Conservation (phyloP, 805 yeast species). For the Metschnikowia reukaufii region DNA sequence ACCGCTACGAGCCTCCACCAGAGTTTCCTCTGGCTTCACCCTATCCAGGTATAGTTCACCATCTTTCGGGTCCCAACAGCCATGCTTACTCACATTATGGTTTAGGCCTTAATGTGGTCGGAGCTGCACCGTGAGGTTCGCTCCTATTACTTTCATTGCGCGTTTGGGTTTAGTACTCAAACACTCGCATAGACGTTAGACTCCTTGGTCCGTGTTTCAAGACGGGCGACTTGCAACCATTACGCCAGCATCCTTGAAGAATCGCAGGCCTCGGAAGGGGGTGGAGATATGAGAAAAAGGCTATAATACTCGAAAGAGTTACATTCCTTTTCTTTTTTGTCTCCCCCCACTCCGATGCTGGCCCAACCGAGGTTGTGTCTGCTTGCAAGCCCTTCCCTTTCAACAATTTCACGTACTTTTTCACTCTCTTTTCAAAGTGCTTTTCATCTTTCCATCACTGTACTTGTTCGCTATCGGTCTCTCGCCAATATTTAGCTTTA, state of each 20-base stretch:
- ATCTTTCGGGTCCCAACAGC: slow-evolving; percentile 47
- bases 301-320: slow-evolving; percentile 31
- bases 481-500: slow-evolving; percentile 47
- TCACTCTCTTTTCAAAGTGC: slow-evolving; percentile 46
- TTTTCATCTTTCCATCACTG: slow-evolving; percentile 48
- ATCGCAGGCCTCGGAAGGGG: slow-evolving; percentile 34
- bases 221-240: slow-evolving; percentile 33
- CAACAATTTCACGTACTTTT: slow-evolving; percentile 47
- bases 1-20: slow-evolving; percentile 48
- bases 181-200: slow-evolving; percentile 43
- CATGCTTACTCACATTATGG: slow-evolving; percentile 43
- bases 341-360: slow-evolving; percentile 39
- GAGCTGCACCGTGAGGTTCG: slow-evolving; percentile 35
- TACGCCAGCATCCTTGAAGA: slow-evolving; percentile 29
- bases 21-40: slow-evolving; percentile 48
- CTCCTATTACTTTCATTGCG: slow-evolving; percentile 41
- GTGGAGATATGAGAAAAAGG: slow-evolving; percentile 22
- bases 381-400: slow-evolving; percentile 43
- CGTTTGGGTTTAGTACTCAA: slow-evolving; percentile 44
- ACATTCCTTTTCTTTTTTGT: slow-evolving; percentile 32
- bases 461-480: slow-evolving; percentile 50
- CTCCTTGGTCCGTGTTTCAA: slow-evolving; percentile 45
- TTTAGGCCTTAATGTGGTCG: slow-evolving; percentile 31
- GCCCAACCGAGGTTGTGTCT: slow-evolving; percentile 33
- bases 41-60: slow-evolving; percentile 47